These are phyloP conservation scores for Postia placenta DNA, from an alignment of 768 basidiomycete genomes.

Conservation along the genomic window DNA sequence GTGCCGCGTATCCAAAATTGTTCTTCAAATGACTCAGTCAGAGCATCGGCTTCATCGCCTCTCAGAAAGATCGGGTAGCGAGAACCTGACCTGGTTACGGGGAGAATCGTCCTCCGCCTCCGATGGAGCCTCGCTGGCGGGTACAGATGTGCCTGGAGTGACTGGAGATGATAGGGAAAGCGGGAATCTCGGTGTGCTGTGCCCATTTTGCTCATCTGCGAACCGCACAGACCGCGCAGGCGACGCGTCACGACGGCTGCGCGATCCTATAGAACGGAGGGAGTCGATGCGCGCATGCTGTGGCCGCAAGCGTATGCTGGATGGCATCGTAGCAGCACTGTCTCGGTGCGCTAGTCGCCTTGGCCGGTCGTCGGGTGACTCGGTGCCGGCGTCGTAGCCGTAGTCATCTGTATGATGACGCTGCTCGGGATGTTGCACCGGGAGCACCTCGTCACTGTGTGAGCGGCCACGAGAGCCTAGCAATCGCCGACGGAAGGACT, in stretches of 20 bases:
- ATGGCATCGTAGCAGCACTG: constrained; percentile 2
- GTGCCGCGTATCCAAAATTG: not conserved
- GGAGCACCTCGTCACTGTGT: constrained; percentile 7
- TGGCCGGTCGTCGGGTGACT: constrained; percentile 15
- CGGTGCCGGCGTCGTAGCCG: constrained; percentile 6
- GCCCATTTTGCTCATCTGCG: constrained; percentile 28
- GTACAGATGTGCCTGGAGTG: constrained; percentile 9
- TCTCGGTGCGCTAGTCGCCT: constrained; percentile 7
- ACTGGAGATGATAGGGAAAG: constrained; percentile 15
- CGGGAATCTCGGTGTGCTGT: constrained; percentile 13
- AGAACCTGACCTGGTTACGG: constrained; percentile 16
- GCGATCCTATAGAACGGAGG: constrained; percentile 18
- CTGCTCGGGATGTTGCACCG: constrained; percentile 1
- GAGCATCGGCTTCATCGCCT: not conserved
- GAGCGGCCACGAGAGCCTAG: constrained; percentile 10
- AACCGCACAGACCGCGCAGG: constrained; percentile 44
- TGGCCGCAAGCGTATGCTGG: constrained; percentile 11
- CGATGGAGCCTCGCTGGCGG: constrained; percentile 15
- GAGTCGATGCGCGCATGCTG: constrained; percentile 26
- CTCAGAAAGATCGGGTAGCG: constrained; percentile 8
- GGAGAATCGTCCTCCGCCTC: constrained; percentile 19
- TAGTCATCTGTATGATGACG: not conserved
- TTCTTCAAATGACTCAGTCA: not conserved
- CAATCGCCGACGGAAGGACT: constrained; percentile 11
- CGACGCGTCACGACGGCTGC: constrained; percentile 31